phyloP scores from a whole-genome alignment of 306 rosid species.

The Macrotyloma uniflorum region DNA sequence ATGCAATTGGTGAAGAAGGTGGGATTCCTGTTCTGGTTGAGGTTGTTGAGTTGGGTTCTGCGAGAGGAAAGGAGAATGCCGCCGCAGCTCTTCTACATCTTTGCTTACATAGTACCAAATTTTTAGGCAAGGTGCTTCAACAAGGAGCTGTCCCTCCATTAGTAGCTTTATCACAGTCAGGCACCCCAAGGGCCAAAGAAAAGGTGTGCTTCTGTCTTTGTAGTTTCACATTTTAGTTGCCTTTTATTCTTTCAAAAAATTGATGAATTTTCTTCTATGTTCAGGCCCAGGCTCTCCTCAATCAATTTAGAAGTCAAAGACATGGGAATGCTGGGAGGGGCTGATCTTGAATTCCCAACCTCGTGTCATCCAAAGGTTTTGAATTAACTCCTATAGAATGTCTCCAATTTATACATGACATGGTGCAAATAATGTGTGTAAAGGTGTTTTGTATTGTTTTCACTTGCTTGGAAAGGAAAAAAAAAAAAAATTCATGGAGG shows the following conservation, averaged over 20 bases:
- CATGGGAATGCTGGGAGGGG: constrained; percentile 91
- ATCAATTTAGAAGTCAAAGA: constrained; percentile 88
- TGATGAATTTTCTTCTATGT: constrained; percentile 36
- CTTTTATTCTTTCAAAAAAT: constrained; percentile 2
- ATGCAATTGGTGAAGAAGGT: constrained; percentile 72
- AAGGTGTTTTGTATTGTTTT: constrained; percentile 55
- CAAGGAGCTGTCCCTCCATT: constrained; percentile 98
- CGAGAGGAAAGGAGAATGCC: constrained; percentile 96
- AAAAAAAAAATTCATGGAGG: constrained; percentile 46
- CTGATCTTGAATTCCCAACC: constrained; percentile 50
- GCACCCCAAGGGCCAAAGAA: constrained; percentile 96
- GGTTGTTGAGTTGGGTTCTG: constrained; percentile 97
- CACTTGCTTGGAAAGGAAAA: constrained; percentile 49
- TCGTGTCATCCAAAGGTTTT: constrained; percentile 48
- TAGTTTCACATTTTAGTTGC: constrained; percentile 24
- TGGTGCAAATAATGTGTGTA: constrained; percentile 65
- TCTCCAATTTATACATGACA: constrained; percentile 55
- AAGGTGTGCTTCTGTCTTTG: constrained; percentile 57
- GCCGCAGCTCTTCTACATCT: constrained; percentile 94
- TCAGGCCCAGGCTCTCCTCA: constrained; percentile 95
- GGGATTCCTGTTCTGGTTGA: constrained; percentile 96
- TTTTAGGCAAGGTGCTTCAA: constrained; percentile 73
- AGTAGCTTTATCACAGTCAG: constrained; percentile 86
- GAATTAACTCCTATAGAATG: constrained; percentile 47
- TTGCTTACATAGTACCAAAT: constrained; percentile 60